These are phyloP conservation scores for Fusarium solani-melongenae DNA, from an alignment of 2,329 filamentous ascomycete genomes.

Conservation along the genomic window DNA sequence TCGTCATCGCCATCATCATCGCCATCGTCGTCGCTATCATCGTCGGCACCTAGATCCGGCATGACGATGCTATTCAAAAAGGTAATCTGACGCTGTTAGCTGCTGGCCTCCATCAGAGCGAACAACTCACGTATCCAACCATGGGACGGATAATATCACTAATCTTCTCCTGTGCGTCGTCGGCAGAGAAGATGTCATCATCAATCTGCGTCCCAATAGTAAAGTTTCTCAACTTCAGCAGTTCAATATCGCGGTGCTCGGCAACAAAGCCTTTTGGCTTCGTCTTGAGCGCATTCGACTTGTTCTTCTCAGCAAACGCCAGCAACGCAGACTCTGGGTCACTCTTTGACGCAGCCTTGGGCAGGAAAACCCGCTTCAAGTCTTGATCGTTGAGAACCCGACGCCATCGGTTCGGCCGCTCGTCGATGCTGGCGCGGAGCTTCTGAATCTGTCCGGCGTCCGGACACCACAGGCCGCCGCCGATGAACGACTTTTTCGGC, in stretches of 20 bases:
- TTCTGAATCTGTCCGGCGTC: constrained; percentile 73
- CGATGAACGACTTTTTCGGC: constrained; percentile 77
- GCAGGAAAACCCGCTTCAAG: constrained; percentile 75
- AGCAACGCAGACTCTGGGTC: constrained; percentile 66
- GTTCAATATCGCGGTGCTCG: constrained; percentile 81
- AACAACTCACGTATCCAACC: constrained; percentile 78
- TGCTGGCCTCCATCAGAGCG: neutral
- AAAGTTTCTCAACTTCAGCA: constrained; percentile 84
- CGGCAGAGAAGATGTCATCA: constrained; percentile 72
- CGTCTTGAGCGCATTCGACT: constrained; percentile 82
- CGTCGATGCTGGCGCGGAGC: constrained; percentile 80
- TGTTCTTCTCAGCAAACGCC: constrained; percentile 78
- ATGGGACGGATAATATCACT: constrained; percentile 73
- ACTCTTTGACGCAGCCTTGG: constrained; percentile 49
- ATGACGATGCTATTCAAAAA: constrained; percentile 80
- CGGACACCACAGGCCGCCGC: constrained; percentile 85
- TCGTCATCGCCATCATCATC: constrained; percentile 33
- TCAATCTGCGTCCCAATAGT: constrained; percentile 75
- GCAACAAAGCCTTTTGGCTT: constrained; percentile 84
- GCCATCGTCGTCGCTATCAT: constrained; percentile 54
- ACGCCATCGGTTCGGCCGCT: constrained; percentile 76
- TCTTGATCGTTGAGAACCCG: constrained; percentile 69
- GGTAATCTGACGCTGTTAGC: constrained; percentile 63
- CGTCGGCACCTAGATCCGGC: constrained; percentile 69
- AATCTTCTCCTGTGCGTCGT: constrained; percentile 73